phyloP scores from a whole-genome alignment of 23 red algal species.

The Gracilaria vermiculophylla region DNA sequence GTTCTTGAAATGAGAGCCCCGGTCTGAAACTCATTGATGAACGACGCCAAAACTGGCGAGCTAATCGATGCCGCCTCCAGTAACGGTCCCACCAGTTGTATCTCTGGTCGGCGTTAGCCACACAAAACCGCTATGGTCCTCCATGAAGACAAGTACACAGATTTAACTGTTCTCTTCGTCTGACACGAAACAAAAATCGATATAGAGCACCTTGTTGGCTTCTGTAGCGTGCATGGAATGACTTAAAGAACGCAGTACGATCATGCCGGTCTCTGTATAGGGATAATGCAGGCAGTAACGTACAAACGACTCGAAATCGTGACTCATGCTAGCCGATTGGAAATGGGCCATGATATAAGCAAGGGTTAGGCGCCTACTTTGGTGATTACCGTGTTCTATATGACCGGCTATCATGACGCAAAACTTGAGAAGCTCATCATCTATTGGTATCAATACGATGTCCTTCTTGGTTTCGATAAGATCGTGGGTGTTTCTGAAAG shows the following conservation, averaged over 20 bases:
- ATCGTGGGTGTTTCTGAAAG: no score
- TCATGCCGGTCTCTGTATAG: background rate
- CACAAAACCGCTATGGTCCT: constrained; percentile 21
- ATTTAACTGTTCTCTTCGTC: background rate
- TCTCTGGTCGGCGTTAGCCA: background rate
- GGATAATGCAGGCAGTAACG: constrained; percentile 6
- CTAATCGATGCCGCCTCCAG: background rate
- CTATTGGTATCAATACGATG: no score
- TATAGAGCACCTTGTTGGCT: background rate
- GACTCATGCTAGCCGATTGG: background rate
- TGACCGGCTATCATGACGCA: no score
- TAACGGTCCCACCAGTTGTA: background rate
- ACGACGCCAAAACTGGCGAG: background rate
- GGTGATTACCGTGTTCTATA: background rate
- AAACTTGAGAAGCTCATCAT: no score
- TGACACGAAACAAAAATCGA: constrained; percentile 14
- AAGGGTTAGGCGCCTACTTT: background rate
- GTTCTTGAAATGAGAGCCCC: constrained; percentile 37
- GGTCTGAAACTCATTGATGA: constrained; percentile 12
- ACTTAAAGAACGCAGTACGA: background rate
- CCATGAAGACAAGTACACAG: constrained; percentile 26
- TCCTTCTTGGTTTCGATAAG: no score
- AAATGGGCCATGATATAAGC: background rate
- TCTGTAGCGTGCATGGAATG: background rate
- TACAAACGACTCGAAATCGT: background rate